Evolutionary conservation across 495 filamentous ascomycete species (phyloP), one percentile per base, ranked within the genome.

Genomic region (Aspergillus olivimuriae): DNA sequence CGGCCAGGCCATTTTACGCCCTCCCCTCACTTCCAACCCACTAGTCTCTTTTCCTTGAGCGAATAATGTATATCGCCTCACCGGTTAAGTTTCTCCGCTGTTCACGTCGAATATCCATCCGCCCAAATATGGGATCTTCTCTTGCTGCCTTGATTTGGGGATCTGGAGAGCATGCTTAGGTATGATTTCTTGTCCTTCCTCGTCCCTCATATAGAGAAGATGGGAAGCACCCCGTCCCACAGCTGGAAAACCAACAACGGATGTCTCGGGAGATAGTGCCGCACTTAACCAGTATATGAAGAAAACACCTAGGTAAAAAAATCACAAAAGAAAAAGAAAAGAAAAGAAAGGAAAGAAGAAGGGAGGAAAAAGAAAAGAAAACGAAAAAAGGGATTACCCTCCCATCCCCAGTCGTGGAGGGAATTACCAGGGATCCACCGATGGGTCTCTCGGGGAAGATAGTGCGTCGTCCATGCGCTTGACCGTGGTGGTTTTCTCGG

Each of bases 1-100:
- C 30, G 24, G 8, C 12, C 14, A 35, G 32, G 21, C 10, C 24
- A 4, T 20, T 35, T 35, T 44, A 36, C 41, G 22, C 14, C 15
- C n/a, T 35, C 32, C 41, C 41, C 41, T 44, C 41, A 44, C 41
- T 23, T 44, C 21, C 9, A 7, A 34, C 20, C 22, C 14, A 14
- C 32, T 35, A 44, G 32, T 41, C 30, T 31, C 23, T 24, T 24
- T n/a, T 8, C 9, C n/a, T 30, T 40, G 19, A 24, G 7, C 21
- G 12, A 12, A 26, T 16, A 17, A 22, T 32, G 15, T 5, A 43
- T 8, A 14, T n/a, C n/a, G n/a, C n/a, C n/a, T n/a, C 10, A 14
- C 20, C 12, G 24, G 26, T 15, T 33, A 12, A n/a, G 6, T 39
- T 28, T 28, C 24, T 28, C 24, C n/a, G n/a, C n/a, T n/a, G n/a